Base-by-base conservation (phyloP, 2,329 filamentous ascomycete species). In the Calonectria honghensis region DNA sequence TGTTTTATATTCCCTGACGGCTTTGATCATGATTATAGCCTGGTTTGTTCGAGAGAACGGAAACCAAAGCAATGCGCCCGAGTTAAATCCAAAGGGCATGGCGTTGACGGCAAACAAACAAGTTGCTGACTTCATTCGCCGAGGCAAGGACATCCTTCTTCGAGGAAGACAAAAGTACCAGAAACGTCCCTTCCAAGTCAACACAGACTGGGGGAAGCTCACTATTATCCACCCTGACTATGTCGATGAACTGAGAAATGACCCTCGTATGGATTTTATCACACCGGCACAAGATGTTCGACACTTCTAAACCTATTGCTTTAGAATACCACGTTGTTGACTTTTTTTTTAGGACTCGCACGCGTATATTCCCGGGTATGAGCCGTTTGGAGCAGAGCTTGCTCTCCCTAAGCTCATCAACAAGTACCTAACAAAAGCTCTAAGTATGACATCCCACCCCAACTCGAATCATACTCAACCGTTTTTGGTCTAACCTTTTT, bases 181-280 rank as follows among this genome's bases (percentile, higher is more conserved):
- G 11, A 61, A 61, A 27, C 35, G n/a, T n/a, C 57, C 57, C 2
- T 61, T 29, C 7, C 57, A 41, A 18, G n/a, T 61, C 3, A 39
- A 61, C 18, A 41, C 57, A 1, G 57, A 61, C 57, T 61, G 57
- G 57, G 57, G 57, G 2, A 61, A 61, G 41, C 6, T 61, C 10
- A 39, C 35, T 11, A 16, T 61, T 14, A 13, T 61, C 35, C 57
- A 61, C 16, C 35, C 57, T 5, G 57, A 61, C 14, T 61, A 61
- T 20, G 57, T 61, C 13, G 57, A 61, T 18, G 57, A 61, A 13
- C 35, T 61, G 10, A 61, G 57, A 16, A 61, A 61, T 13, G 57
- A 61, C 35, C 57, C 57, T n/a, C 35, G 57, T 3, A 61, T 61
- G 35, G 57, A 61, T 41, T 61, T 61, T 35, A 41, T 61, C 6